Percentiles rank a stretch among this genome's conserved stretches.
Conservation (phyloP, 2,329 filamentous ascomycete species). For the Colletotrichum lentis region DNA sequence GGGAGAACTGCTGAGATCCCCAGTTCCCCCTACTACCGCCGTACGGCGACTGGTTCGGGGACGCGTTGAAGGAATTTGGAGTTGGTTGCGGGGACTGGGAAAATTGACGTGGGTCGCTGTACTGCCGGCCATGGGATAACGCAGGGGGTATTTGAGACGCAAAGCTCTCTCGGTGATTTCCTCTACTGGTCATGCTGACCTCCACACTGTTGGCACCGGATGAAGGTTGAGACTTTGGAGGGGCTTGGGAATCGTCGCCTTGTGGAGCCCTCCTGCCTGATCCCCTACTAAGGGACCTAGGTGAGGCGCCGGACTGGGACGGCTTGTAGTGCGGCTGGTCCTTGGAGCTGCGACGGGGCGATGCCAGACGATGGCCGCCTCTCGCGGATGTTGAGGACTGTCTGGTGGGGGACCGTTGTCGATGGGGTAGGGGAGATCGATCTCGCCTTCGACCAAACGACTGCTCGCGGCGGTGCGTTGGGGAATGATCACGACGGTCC, state of each 20-base stretch:
- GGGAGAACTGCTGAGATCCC: slow-evolving; percentile 54
- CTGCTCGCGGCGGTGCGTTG: slow-evolving; percentile 24
- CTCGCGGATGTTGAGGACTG: slow-evolving; percentile 23
- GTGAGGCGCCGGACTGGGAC: slow-evolving; percentile 25
- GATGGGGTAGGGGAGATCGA: slow-evolving; percentile 30
- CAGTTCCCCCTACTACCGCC: slow-evolving; percentile 62
- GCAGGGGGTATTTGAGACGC: slow-evolving; percentile 47
- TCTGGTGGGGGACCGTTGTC: slow-evolving; percentile 21
- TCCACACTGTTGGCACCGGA: slow-evolving; percentile 49
- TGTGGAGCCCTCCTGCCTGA: slow-evolving; percentile 27
- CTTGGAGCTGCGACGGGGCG: slow-evolving; percentile 29
- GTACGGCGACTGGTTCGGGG: slow-evolving; percentile 71
- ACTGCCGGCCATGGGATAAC: slow-evolving; percentile 48
- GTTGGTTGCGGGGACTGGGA: slow-evolving; percentile 67
- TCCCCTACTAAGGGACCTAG: slow-evolving; percentile 37
- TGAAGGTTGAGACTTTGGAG: slow-evolving; percentile 39
- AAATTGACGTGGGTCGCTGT: slow-evolving; percentile 54
- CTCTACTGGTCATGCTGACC: slow-evolving; percentile 48
- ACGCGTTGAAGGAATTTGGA: slow-evolving; percentile 61
- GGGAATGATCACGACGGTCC: slow-evolving; percentile 26
- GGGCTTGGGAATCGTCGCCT: slow-evolving; percentile 24
- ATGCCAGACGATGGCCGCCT: slow-evolving; percentile 17
- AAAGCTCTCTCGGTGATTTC: slow-evolving; percentile 46
- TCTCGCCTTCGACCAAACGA: slow-evolving; percentile 26
- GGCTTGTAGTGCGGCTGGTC: slow-evolving; percentile 25